Evolutionary conservation across 257 asterid species (phyloP), one percentile per base, ranked within the genome.

Genomic region (Coffea eugenioides): DNA sequence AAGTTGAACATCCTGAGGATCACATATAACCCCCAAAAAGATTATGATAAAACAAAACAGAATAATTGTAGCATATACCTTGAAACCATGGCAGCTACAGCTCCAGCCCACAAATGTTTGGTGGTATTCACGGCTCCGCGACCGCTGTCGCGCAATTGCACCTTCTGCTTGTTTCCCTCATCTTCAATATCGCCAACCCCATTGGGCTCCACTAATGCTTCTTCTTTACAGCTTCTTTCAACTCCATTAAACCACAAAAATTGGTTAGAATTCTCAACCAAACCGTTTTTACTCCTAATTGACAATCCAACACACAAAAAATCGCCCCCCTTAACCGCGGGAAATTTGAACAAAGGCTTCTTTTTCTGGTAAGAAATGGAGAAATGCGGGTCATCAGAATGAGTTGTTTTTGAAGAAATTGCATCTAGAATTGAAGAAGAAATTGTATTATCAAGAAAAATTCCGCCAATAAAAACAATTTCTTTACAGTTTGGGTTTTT

Each of bases 61-160:
- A 56, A 81, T 57, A 49, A 45, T 75, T 68, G 45, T 36, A 10
- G 27, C 46, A 80, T 56, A 73, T 45, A 91, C 99, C 99, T 91
- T 20, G 99, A 87, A 82, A 95, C 93, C 99, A 91, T 93, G 52
- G 99, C 97, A 62, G 99, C 96, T 41, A 90, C 90, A 71, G 97
- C 99, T 59, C 99, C 99, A 23, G 99, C 92, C 96, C 99, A 95
- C 82, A 95, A 89, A 87, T 95, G 99, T 84, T 92, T 93, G 85
- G 93, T 88, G 82, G 99, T 90, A 83, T 95, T 95, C 77, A 92
- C 85, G 52, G 97, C 97, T 74, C 91, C 92, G 8, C 89, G 80
- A 18, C 88, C 76, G 4, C 69, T 0, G 36, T 74, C 54, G 45
- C 77, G 39, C 66, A 86, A 76, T 82, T 86, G 71, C 61, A 79